A percentile compares a stretch with the other conserved stretches of the same genome.
Conservation (phyloP, 1,139 yeast species). For the Hansenula lynferdii region DNA sequence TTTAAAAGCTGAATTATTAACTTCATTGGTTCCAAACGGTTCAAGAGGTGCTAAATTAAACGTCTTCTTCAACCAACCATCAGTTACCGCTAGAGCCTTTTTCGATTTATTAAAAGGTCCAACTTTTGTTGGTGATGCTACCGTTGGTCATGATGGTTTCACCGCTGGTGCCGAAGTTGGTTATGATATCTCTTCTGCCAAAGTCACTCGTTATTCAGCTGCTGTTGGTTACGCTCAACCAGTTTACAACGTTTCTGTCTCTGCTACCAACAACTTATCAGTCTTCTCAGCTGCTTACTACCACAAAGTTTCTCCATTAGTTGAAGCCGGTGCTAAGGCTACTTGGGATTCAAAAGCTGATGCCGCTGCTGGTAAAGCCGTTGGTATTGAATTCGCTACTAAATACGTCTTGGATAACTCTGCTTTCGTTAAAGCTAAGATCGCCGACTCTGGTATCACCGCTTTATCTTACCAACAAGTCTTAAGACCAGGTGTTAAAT, state of each 20-base stretch:
- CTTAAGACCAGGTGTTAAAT: conserved; percentile 94
- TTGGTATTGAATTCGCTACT: conserved; percentile 89
- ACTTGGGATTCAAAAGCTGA: conserved; percentile 86
- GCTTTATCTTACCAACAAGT: conserved; percentile 93
- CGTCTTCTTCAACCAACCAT: conserved; percentile 88
- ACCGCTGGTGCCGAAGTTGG: conserved; percentile 97
- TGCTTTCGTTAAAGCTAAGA: conserved; percentile 93
- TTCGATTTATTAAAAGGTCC: conserved; percentile 96
- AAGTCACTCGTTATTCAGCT: conserved; percentile 90
- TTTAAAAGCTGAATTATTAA: conserved; percentile 86
- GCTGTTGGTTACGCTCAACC: conserved; percentile 93
- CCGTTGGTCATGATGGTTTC: conserved; percentile 95
- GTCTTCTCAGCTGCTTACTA: conserved; percentile 94
- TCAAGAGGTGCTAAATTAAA: conserved; percentile 88
- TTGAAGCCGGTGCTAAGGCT: conserved; percentile 98
- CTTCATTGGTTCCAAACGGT: conserved; percentile 84
- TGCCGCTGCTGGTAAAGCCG: conserved; percentile 54
- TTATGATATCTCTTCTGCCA: conserved; percentile 90
- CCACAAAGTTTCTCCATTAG: conserved; percentile 88
- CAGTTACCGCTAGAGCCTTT: conserved; percentile 91
- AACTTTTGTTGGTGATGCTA: conserved; percentile 88
- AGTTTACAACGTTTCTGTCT: conserved; percentile 80
- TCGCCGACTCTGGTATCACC: conserved; percentile 95
- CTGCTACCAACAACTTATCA: conserved; percentile 86
- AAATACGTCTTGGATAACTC: conserved; percentile 86